Conservation (phyloP, 2,329 filamentous ascomycete species). For the Colletotrichum sp. region DNA sequence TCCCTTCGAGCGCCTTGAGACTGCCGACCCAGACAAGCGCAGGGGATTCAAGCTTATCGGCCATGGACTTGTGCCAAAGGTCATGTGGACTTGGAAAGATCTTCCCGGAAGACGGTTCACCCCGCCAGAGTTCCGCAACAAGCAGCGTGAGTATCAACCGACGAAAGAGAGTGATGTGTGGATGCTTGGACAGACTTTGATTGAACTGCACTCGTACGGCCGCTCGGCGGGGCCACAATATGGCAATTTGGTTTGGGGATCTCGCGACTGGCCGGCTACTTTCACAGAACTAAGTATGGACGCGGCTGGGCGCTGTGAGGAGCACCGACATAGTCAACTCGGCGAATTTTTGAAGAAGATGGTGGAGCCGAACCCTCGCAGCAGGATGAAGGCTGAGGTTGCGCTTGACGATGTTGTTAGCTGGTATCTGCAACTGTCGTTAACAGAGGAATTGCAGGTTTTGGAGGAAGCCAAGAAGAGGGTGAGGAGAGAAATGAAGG, state of each 20-base stretch:
- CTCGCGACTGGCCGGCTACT: no score
- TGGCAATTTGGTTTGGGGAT: neutral
- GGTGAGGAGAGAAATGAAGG: neutral
- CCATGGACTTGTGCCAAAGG: constrained; percentile 2
- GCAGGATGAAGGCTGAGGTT: neutral
- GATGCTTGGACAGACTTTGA: constrained; percentile 5
- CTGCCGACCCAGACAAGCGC: no score
- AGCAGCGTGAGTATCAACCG: neutral
- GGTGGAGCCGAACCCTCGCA: neutral
- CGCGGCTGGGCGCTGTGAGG: no score
- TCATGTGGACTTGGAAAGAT: neutral
- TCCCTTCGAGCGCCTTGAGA: neutral
- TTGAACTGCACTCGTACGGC: neutral
- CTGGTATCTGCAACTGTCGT: no score
- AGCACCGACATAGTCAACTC: neutral
- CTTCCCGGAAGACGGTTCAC: neutral
- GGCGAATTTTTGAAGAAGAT: accelerated
- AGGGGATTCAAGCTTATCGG: constrained; percentile 1
- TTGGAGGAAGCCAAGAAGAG: neutral
- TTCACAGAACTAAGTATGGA: no score
- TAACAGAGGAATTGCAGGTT: neutral
- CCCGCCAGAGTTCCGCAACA: neutral
- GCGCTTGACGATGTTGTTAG: neutral
- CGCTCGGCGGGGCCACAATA: neutral
- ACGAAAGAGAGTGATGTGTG: neutral